Conservation (phyloP, 441 rosid genomes). For the Corymbia calophylla region DNA sequence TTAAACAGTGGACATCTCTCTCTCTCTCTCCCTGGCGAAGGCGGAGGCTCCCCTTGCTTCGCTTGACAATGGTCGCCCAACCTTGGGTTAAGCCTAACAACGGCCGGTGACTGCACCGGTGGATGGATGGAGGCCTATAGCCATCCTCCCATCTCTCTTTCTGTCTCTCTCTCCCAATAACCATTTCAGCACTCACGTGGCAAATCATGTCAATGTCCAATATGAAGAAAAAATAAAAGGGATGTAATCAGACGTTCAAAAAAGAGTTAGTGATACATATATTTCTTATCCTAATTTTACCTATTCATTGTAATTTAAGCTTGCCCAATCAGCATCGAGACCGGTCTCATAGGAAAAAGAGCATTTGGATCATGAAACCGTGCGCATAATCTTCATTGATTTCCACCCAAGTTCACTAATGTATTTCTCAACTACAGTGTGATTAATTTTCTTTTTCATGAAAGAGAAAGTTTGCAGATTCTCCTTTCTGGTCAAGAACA, state of each 20-base stretch:
- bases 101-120: too few relatives aligned
- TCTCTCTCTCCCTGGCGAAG: background rate
- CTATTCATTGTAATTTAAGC: background rate
- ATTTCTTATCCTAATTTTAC: background rate
- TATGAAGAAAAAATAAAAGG: background rate
- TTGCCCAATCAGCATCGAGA: background rate
- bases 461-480: background rate
- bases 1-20: background rate
- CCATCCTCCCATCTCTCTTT: too few relatives aligned
- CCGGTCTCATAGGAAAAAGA: background rate
- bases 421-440: background rate
- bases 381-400: background rate
- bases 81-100: too few relatives aligned
- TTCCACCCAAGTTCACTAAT: background rate
- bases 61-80: too few relatives aligned
- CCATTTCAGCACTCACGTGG: background rate
- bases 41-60: too few relatives aligned
- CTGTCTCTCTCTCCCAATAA: background rate
- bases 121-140: too few relatives aligned
- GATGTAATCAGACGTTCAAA: background rate
- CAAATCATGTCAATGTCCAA: background rate
- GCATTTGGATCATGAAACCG: background rate
- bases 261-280: background rate
- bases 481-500: background rate
- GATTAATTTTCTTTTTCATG: background rate